A percentile compares a stretch with the other conserved stretches of the same genome.
These are phyloP conservation scores for Verticillium klebahnii DNA, from an alignment of 2,329 filamentous ascomycete genomes.

Conservation along the genomic window DNA sequence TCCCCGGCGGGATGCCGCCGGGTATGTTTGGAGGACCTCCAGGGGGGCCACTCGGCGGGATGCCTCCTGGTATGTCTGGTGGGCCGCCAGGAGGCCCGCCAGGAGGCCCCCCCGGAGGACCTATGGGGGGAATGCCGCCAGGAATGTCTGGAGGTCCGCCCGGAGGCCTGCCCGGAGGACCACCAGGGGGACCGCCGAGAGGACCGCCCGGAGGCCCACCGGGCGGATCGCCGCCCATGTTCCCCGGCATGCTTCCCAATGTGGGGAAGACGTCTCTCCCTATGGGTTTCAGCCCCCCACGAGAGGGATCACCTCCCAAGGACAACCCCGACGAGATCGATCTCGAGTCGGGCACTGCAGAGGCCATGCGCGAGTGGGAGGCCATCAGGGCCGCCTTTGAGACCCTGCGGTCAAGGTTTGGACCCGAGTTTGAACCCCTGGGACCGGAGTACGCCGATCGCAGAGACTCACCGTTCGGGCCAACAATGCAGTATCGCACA, in stretches of 20 bases:
- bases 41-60: not conserved
- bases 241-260: conserved; percentile 52
- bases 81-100: conserved; percentile 2
- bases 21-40: conserved; percentile 4
- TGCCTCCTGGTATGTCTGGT: not conserved
- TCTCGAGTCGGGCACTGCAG: conserved; percentile 59
- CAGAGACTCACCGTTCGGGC: conserved; percentile 72
- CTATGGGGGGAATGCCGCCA: not conserved
- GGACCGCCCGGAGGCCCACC: conserved; percentile 26
- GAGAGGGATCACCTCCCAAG: conserved; percentile 35
- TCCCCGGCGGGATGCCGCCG: conserved; percentile 4
- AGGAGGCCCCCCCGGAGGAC: not conserved
- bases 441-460: conserved; percentile 60
- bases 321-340: conserved; percentile 48
- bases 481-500: conserved; percentile 74
- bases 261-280: conserved; percentile 45
- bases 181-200: conserved; percentile 16
- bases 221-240: conserved; percentile 38
- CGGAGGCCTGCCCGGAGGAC: conserved; percentile 11
- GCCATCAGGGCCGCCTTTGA: conserved; percentile 68
- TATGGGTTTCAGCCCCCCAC: conserved; percentile 49
- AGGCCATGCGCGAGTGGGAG: conserved; percentile 76
- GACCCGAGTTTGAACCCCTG: conserved; percentile 72
- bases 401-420: conserved; percentile 60
- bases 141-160: conserved; percentile 1